Base-by-base conservation (phyloP, 2,329 filamentous ascomycete species). In the Escovopsis sp. region DNA sequence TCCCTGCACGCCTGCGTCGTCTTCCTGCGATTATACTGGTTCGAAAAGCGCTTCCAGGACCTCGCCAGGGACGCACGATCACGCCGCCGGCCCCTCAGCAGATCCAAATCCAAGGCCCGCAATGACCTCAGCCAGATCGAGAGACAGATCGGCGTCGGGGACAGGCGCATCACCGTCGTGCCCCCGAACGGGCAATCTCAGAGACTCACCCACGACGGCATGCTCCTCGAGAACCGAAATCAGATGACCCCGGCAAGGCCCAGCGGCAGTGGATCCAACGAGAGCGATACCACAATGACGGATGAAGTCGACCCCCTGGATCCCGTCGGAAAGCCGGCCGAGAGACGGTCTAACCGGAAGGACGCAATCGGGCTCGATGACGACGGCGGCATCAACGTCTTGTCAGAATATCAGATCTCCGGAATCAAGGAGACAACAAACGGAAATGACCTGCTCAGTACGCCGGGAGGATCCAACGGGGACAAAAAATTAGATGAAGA, bases 1-100 rank as follows among this genome's bases (percentile, higher is more conserved):
- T 80, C 83, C 38, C 80, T 94, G 53, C 79, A 94, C 55, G 77
- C 83, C 2, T 82, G 77, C 37, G 86, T 98, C 37, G 91, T 98
- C 7, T 89, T 94, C 52, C 72, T 96, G 12, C 82, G 91, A 26
- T 69, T 98, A 2, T 95, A 94, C 63, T 98, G 89, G 89, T 98
- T 98, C 58, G 88, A 98, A 62, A 94, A 93, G 61, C 77, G 88
- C 7, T 96, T 98, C 57, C 83, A 94, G 57, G 73, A 84, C 53
- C 75, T 94, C 49, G 87, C 83, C 12, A 72, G 71, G 32, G 84
- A 94, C 52, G 79, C 84, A 1, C 75, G 77, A 43, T 69, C 65
- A 36, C 67, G 80, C 42, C 76, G 88, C 42, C 70, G 72, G 42
- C 82, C 73, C 33, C 61, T 80, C n/a, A 66, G 70, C 62, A 66